Conservation (phyloP, 257 asterid species). For the Parsonsia alboflavescens region DNA sequence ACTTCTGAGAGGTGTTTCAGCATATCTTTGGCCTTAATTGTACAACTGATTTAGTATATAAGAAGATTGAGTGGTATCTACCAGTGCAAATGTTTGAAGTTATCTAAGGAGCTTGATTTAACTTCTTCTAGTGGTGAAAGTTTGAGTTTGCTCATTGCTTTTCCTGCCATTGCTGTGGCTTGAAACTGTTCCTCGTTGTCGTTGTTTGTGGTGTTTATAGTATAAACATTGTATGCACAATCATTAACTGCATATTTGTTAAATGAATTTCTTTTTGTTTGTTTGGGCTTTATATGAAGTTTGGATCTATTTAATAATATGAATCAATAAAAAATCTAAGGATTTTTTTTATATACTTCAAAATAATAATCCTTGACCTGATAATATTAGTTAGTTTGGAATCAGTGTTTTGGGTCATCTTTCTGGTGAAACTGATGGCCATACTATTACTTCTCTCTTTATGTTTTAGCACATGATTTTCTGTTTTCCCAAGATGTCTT, state of each 20-base stretch:
- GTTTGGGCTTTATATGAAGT: background rate
- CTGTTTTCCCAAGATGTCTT: background rate
- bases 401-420: background rate
- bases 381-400: background rate
- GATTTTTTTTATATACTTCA: background rate
- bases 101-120: background rate
- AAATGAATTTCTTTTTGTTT: background rate
- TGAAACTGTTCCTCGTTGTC: background rate
- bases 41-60: background rate
- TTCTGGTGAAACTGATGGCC: background rate
- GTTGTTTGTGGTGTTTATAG: background rate
- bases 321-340: background rate
- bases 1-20: background rate
- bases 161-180: background rate
- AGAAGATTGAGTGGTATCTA: background rate
- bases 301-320: background rate
- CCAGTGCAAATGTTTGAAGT: background rate
- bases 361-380: background rate
- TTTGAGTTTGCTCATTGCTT: background rate
- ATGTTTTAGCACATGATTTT: background rate
- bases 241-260: background rate
- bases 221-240: background rate
- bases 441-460: background rate
- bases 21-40: background rate
- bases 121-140: background rate